These are phyloP conservation scores for Fusarium torulosum DNA, from an alignment of 2,329 filamentous ascomycete genomes.

Conservation along the genomic window DNA sequence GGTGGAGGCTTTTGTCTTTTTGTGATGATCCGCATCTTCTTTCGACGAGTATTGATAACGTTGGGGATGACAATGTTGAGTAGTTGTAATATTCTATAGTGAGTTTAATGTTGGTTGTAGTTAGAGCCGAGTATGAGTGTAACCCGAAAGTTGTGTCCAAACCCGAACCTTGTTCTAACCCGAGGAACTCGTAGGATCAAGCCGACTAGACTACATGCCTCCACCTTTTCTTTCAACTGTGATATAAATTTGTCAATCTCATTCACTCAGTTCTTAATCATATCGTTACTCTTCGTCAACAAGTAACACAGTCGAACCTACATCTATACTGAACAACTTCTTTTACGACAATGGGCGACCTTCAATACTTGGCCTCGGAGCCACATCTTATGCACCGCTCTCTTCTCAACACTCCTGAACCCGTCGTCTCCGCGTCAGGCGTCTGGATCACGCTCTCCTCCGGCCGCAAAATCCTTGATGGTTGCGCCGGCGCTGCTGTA, in stretches of 20 bases:
- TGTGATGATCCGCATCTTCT: constrained; percentile 47
- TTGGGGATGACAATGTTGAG: neutral
- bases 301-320: fast-evolving
- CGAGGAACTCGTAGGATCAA: constrained; percentile 11
- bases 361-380: constrained; percentile 13
- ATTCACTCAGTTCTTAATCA: fast-evolving
- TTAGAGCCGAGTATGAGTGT: neutral
- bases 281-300: fast-evolving
- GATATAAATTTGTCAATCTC: neutral
- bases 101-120: neutral
- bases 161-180: constrained; percentile 16
- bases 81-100: neutral
- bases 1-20: constrained; percentile 44
- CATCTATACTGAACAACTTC: neutral
- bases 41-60: constrained; percentile 34
- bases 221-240: neutral
- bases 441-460: constrained; percentile 53
- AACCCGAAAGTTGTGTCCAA: constrained; percentile 15
- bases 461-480: constrained; percentile 70
- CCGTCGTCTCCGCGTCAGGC: constrained; percentile 59
- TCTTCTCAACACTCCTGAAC: constrained; percentile 45
- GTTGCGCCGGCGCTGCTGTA: constrained; percentile 75
- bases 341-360: constrained; percentile 4
- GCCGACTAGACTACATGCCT: neutral
- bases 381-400: constrained; percentile 53